Evolutionary conservation across 495 filamentous ascomycete genomes (phyloP).

Genomic region (Daldinia childiae): DNA sequence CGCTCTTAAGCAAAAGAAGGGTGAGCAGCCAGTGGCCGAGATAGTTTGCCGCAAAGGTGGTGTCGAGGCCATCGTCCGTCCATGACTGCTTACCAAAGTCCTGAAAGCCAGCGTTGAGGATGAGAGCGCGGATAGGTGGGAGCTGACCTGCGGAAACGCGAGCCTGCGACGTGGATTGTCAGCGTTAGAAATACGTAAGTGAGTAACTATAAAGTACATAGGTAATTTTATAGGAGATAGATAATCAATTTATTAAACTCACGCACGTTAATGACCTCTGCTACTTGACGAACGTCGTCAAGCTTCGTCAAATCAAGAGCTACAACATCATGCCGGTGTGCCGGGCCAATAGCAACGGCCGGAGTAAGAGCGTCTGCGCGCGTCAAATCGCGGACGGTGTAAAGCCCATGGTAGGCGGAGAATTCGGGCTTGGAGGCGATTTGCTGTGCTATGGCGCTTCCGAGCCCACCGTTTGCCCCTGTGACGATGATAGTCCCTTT

Average conservation of each 20-base stretch:
- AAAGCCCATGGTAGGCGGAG: not conserved
- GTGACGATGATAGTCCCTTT: too few species aligned
- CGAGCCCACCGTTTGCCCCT: too few species aligned
- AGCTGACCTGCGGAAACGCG: constrained; percentile 26
- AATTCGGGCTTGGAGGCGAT: not conserved
- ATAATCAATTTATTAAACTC: not conserved
- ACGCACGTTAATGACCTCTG: not conserved
- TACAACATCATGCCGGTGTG: not conserved
- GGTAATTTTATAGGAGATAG: too few species aligned
- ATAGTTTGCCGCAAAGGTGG: constrained; percentile 53
- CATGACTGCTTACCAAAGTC: constrained; percentile 44
- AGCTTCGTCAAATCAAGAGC: not conserved
- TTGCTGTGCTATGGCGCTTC: not conserved
- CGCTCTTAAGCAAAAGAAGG: constrained; percentile 51
- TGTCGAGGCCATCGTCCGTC: constrained; percentile 47
- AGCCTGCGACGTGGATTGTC: not conserved
- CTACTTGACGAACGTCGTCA: not conserved
- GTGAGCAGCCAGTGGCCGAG: constrained; percentile 52
- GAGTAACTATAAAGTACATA: too few species aligned
- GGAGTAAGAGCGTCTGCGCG: not conserved
- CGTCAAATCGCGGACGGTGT: not conserved
- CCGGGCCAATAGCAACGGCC: not conserved
- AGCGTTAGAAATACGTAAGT: too few species aligned
- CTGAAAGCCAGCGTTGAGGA: constrained; percentile 54
- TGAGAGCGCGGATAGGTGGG: constrained; percentile 53